Base-by-base conservation (phyloP, 2,329 filamentous ascomycete genomes). In the Aurifilum marmelostoma region DNA sequence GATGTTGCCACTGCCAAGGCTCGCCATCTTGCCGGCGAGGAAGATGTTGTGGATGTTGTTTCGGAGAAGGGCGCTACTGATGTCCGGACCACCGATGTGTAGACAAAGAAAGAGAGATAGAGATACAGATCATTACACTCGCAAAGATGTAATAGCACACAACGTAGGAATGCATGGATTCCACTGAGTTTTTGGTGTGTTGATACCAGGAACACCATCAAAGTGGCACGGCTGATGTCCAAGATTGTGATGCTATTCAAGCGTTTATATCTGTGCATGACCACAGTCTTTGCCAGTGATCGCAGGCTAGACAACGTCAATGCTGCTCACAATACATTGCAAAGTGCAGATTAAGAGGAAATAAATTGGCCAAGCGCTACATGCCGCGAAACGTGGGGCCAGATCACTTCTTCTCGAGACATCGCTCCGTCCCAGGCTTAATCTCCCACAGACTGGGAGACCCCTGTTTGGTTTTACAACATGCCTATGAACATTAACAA, bases 1-100 rank as follows among this genome's bases (percentile, higher is more conserved):
- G 68, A 73, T 14, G 71, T 59, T 16, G 70, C 72, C n/a, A 73
- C 70, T 14, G 68, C 58, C 54, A 73, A 73, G 67, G 72, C 71
- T 2, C 66, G 72, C 12, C 70, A 71, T 21, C 64, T 73, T 12
- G 67, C 67, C 8, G 72, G 71, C 11, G 70, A 73, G 21, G 71
- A 73, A 12, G 70, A 73, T 16, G 64, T 16, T 11, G 37, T 52
- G 16, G 68, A 65, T 2, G 59, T 24, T 5, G 62, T 41, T 12
- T 66, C 64, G 61, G 63, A 58, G 18, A 71, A 69, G 64, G 61
- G 64, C 3, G 18, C 54, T 1, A n/a, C 56, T 43, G 63, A 39
- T 7, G 59, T 64, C 9, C 61, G 58, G 5, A 64, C 60, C 1
- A 41, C 54, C 21, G 43, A 34, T 7, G 67, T 67, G 14, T 71